phyloP scores from a whole-genome alignment of 163 green algal genomes.

The Scenedesmus sp. region DNA sequence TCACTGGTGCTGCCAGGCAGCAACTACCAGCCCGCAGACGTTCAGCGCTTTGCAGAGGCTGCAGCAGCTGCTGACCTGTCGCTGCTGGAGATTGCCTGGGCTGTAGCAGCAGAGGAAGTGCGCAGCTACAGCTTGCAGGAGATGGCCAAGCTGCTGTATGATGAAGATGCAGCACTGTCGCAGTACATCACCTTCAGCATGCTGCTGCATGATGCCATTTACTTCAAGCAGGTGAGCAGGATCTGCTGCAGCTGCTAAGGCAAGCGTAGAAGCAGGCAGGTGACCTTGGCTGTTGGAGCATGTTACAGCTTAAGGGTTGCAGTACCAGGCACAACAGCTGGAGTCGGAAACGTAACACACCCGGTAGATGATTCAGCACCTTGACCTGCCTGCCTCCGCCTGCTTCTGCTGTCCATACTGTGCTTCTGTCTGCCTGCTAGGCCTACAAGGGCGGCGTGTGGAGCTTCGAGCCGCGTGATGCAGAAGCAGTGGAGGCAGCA shows the following conservation, averaged over 20 bases:
- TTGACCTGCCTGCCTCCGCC: not conserved
- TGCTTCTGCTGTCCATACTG: not conserved
- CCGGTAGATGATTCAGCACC: too few relatives aligned
- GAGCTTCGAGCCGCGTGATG: conserved; percentile 40
- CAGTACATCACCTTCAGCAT: conserved; percentile 54
- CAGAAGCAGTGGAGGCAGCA: conserved; percentile 49
- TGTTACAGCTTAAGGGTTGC: not conserved
- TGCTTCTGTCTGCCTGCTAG: not conserved
- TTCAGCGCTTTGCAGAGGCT: conserved; percentile 42
- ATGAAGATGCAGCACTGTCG: not conserved
- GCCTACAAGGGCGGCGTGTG: conserved; percentile 34
- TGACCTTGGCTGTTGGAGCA: not conserved
- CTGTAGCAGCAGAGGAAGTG: conserved; percentile 49
- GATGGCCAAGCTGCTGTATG: conserved; percentile 47
- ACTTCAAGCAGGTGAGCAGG: conserved; percentile 52
- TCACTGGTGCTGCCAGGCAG: conserved; percentile 39
- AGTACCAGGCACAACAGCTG: too few relatives aligned
- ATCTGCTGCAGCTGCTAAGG: not conserved
- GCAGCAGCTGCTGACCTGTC: conserved; percentile 42
- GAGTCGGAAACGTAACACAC: not conserved
- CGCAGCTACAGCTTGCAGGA: conserved; percentile 33
- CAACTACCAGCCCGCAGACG: conserved; percentile 21
- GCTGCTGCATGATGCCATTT: conserved; percentile 46
- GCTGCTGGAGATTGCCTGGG: conserved; percentile 53
- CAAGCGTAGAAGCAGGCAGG: not conserved